These are phyloP conservation scores for Passiflora organensis DNA, from an alignment of 345 rosid genomes.

Conservation along the genomic window DNA sequence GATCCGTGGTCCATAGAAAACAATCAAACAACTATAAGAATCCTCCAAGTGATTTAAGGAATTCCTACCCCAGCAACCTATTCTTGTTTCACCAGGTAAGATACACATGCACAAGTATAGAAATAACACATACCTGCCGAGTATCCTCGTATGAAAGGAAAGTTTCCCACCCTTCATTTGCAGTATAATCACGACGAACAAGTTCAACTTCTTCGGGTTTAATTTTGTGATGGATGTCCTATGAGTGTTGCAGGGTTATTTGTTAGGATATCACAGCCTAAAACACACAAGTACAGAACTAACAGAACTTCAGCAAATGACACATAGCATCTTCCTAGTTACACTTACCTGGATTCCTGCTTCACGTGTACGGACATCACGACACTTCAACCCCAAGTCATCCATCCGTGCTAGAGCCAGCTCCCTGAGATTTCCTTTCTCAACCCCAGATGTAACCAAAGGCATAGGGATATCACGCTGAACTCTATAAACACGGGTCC, in stretches of 20 bases:
- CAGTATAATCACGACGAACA: slow-evolving; percentile 96
- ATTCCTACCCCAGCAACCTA: slow-evolving; percentile 1
- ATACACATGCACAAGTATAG: background rate
- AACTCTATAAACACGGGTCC: slow-evolving; percentile 99
- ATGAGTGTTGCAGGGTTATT: slow-evolving; percentile 15
- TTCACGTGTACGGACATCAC: slow-evolving; percentile 97
- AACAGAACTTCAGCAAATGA: slow-evolving; percentile 5
- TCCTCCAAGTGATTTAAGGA: background rate
- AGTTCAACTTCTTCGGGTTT: slow-evolving; percentile 97
- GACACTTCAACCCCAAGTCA: slow-evolving; percentile 94
- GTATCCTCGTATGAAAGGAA: slow-evolving; percentile 97
- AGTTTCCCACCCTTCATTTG: slow-evolving; percentile 99
- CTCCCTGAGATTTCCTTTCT: slow-evolving; percentile 98
- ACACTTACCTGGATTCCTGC: slow-evolving; percentile 89
- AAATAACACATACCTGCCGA: slow-evolving; percentile 54
- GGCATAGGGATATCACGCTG: slow-evolving; percentile 99
- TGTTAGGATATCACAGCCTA: slow-evolving; percentile 5
- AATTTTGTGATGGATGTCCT: slow-evolving; percentile 97
- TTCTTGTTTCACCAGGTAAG: background rate
- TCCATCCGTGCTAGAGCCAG: slow-evolving; percentile 95
- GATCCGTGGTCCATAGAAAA: background rate
- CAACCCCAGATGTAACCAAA: slow-evolving; percentile 96
- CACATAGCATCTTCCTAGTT: background rate
- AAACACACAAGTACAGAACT: too few relatives aligned
- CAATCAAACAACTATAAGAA: too few relatives aligned